Base-by-base conservation (phyloP, 2,329 filamentous ascomycete species). In the Ramularia endophylla region DNA sequence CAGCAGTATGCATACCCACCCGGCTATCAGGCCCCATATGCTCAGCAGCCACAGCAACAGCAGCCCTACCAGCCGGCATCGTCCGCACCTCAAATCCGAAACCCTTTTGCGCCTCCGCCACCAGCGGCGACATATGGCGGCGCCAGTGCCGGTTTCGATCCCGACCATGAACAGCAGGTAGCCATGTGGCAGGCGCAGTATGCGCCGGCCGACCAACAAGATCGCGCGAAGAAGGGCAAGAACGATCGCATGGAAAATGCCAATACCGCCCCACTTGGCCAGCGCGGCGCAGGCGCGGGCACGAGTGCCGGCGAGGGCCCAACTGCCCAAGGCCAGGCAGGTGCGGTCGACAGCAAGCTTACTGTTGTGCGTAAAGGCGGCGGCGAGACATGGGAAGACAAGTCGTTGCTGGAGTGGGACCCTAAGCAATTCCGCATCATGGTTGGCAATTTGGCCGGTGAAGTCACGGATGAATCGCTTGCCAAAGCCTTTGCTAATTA, bases 381-480 rank as follows among this genome's bases (percentile, higher is more conserved):
- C 47, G 92, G 92, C 41, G 87, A 94, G 69, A 85, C 80, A 44
- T 98, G 92, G 92, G 83, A 85, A 17, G 92, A 98, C 62, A 75
- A 85, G 42, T 78, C 84, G 0, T 77, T 98, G 3, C 77, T 97
- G 2, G 92, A 97, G 63, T 98, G 92, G 92, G 89, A 97, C 60
- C 90, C 90, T 1, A 78, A 85, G 19, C 92, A 98, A 62, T 85
- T 95, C 58, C 87, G 92, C 27, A 79, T 98, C 31, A 97, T 97
- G 64, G 88, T 97, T 12, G 92, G 92, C 51, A 98, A 98, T 64
- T 77, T 98, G 38, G 92, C 92, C 29, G 92, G 92, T 53, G 92
- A 98, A 70, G 92, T 94, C 20, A 98, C 92, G 1, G 92, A 98
- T 64, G 92, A 98, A 41, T 92, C 87, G 1, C 75, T 98, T 8